Conservation (phyloP, 1,284 basidiomycete genomes). For the Cystobasidium sp. region DNA sequence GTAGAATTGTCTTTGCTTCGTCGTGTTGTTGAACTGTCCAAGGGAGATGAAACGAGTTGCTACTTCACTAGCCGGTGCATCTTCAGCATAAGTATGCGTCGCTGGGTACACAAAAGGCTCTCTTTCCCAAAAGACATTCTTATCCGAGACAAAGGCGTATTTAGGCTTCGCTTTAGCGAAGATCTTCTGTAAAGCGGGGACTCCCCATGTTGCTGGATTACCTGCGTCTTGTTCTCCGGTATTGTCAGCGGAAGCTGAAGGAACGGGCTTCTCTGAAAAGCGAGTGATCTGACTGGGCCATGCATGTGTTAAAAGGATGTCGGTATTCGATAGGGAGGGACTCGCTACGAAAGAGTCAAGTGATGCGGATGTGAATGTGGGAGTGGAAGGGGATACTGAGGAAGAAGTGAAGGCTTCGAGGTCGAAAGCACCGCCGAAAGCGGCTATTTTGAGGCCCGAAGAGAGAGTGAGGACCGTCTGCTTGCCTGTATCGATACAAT, state of each 20-base stretch:
- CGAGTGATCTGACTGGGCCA: constrained; percentile 72
- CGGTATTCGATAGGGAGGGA: constrained; percentile 64
- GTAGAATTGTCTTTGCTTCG: constrained; percentile 86
- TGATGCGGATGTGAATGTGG: constrained; percentile 71
- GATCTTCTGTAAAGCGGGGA: constrained; percentile 43
- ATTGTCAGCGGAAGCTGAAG: neutral
- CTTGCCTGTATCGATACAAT: constrained; percentile 65
- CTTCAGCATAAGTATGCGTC: constrained; percentile 65
- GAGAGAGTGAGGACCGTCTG: constrained; percentile 79
- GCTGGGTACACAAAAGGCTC: constrained; percentile 81
- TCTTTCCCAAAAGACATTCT: constrained; percentile 80
- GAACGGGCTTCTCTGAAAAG: constrained; percentile 55
- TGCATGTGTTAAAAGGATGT: constrained; percentile 78
- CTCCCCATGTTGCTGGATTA: constrained; percentile 14
- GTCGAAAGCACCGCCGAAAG: constrained; percentile 77
- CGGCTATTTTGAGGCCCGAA: constrained; percentile 81
- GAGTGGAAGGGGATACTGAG: constrained; percentile 61
- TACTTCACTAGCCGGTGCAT: neutral
- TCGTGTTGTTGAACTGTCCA: constrained; percentile 75
- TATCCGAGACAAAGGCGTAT: constrained; percentile 71
- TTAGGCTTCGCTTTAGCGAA: constrained; percentile 64
- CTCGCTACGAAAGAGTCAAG: constrained; percentile 73
- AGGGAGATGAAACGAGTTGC: constrained; percentile 64
- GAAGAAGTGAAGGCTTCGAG: constrained; percentile 61
- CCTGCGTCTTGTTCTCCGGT: neutral